Conservation (phyloP, 306 rosid species). For the Vicia villosa region DNA sequence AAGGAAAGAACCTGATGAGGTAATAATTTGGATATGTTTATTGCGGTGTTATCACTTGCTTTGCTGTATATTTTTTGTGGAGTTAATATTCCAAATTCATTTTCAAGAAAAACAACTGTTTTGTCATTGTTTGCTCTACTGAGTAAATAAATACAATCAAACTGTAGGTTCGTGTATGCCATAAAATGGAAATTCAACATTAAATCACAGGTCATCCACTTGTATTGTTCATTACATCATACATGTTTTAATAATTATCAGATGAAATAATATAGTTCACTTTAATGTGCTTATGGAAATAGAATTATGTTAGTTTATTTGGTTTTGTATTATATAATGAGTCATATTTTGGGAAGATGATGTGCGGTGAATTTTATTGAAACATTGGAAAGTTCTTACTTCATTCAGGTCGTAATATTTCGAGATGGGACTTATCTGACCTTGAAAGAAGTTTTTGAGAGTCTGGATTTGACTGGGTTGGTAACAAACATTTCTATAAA, state of each 20-base stretch:
- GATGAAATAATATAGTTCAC: too few relatives aligned
- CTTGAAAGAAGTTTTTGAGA: constrained; percentile 95
- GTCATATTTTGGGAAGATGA: constrained; percentile 9
- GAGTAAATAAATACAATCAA: constrained; percentile 18
- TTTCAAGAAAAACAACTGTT: constrained; percentile 15
- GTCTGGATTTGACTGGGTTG: constrained; percentile 83
- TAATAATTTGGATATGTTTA: constrained; percentile 39
- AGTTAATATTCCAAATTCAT: background rate
- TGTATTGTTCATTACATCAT: constrained; percentile 13
- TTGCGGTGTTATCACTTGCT: constrained; percentile 15
- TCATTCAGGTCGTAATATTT: constrained; percentile 88
- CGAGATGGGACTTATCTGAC: constrained; percentile 99
- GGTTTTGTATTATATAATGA: background rate
- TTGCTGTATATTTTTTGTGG: background rate
- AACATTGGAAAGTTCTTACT: constrained; percentile 29
- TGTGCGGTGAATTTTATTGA: constrained; percentile 14
- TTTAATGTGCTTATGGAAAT: background rate
- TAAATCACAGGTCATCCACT: constrained; percentile 6
- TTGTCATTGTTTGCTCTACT: constrained; percentile 1
- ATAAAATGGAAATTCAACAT: background rate
- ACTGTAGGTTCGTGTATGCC: constrained; percentile 1
- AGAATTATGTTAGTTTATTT: background rate
- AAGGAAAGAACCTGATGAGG: constrained; percentile 99
- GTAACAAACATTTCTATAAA: constrained; percentile 48
- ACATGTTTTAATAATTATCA: too few relatives aligned